Base-by-base conservation (phyloP, 1,284 basidiomycete genomes). In the Abortiporus biennis region DNA sequence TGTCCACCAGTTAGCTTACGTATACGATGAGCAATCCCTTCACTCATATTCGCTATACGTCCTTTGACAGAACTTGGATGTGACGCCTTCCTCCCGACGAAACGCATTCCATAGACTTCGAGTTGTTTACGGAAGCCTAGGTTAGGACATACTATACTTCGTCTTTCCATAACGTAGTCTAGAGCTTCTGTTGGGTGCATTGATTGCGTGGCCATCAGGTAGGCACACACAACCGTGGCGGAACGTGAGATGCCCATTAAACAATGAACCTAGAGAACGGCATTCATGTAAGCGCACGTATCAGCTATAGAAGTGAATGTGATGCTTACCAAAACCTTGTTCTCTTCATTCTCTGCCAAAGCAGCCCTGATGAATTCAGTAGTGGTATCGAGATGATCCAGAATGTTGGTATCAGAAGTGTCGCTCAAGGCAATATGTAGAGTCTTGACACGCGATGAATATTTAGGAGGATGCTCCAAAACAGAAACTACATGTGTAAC, bases 241-340 rank as follows among this genome's bases (percentile, higher is more conserved):
- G 68, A 71, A 31, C 76, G 66, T 37, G 70, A 74, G 23, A 78
- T 69, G 40, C 76, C 76, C 52, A 73, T 69, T 27, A 72, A 58
- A 57, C 76, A 78, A 54, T 78, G 76, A 2, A 78, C 74, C 56
- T 78, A 55, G 13, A 23, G 38, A 31, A 15, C 17, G 9, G 12
- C 8, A 11, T 11, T 12, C 17, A 17, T 35, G n/a, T 16, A 12
- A 35, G 9, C 8, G 9, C 20, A 8, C 9, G 16, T 40, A 30
- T 31, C 11, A 11, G 8, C 16, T 29, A 13, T 24, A 40, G 11
- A 35, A 21, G 24, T 4, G 33, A 20, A 22, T 22, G 1, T 23
- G 22, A 15, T 29, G 61, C 74, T 47, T 53, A 86, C 84, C 48
- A 87, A 61, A 4, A 86, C 78, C 51, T 68, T 72, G 52, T 81